Evolutionary conservation across 495 filamentous ascomycete genomes (phyloP).

Genomic region (Aspergillus conjunctus): DNA sequence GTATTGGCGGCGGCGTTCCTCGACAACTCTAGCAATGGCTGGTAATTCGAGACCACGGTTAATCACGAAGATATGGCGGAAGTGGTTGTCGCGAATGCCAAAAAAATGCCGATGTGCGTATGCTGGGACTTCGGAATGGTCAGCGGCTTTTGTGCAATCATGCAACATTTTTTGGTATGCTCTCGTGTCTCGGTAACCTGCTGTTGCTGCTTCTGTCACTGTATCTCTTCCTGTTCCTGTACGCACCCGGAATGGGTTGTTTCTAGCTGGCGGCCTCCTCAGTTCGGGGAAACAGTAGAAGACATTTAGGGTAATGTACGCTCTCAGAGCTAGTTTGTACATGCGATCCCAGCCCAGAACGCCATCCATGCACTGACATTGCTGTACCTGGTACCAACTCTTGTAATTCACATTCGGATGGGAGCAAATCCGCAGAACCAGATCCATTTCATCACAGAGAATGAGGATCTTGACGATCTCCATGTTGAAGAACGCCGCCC

Average conservation of each 20-base stretch:
- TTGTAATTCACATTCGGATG: no score
- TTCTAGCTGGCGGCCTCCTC: no score
- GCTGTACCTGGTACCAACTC: no score
- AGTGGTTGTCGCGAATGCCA: background rate
- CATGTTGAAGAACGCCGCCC: no score
- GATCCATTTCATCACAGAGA: no score
- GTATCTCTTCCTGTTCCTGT: background rate
- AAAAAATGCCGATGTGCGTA: background rate
- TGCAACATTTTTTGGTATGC: background rate
- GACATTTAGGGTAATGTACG: background rate
- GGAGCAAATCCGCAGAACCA: no score
- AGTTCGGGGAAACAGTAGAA: constrained; percentile 9
- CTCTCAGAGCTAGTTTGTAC: background rate
- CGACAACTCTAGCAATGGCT: background rate
- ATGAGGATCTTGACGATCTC: no score
- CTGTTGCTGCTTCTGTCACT: background rate
- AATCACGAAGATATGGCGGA: background rate
- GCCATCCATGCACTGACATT: no score
- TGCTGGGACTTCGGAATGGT: background rate
- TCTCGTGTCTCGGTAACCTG: background rate
- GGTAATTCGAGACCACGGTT: background rate
- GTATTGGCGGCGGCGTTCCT: background rate
- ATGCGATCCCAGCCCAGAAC: background rate
- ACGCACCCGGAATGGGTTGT: no score
- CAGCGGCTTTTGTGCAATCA: background rate